Evolutionary conservation across 768 basidiomycete species (phyloP), one percentile per base, ranked within the genome.

Genomic region (Phaeotremella skinneri): DNA sequence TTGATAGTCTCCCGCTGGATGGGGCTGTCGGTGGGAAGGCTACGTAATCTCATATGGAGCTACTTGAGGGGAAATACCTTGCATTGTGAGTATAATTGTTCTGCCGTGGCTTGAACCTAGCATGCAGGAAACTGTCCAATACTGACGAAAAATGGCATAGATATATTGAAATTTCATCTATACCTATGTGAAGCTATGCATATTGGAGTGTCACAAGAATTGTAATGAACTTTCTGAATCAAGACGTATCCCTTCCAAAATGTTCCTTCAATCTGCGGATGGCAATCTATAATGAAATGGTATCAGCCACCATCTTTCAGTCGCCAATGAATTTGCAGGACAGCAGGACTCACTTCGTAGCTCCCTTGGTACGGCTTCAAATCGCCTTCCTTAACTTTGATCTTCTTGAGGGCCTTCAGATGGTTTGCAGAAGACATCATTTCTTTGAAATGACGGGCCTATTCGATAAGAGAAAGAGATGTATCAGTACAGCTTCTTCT

Each of bases 371-470:
- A 78, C 14, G 81, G 75, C 17, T 78, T 81, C 3, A 88, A 76
- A 23, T 87, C 87, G 52, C 81, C 81, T 48, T 86, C 85, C 37
- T 79, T 74, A 2, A 92, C 80, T 62, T 83, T 83, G 62, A 89
- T 54, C 66, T 85, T 84, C 74, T 86, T 87, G 20, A 96, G 81
- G 63, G 81, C 82, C 3, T 82, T 79, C 39, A 88, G 78, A 69
- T 91, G 90, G 50, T 83, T 84, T 1, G 87, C 86, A 1, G 82
- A 81, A 61, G 82, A 84, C 63, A 96, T 75, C 84, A 96, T 87
- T 3, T 78, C 75, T 76, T 93, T 94, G 81, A 96, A 96, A 69
- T 89, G 85, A 11, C 88, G 83, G 4, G 90, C 90, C 90, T 91
- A 61, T n/a, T 11, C 5, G 42, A 31, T 32, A 20, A 34, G 34